Base-by-base conservation (phyloP, 2,329 filamentous ascomycete species). In the Exophiala mesophila region DNA sequence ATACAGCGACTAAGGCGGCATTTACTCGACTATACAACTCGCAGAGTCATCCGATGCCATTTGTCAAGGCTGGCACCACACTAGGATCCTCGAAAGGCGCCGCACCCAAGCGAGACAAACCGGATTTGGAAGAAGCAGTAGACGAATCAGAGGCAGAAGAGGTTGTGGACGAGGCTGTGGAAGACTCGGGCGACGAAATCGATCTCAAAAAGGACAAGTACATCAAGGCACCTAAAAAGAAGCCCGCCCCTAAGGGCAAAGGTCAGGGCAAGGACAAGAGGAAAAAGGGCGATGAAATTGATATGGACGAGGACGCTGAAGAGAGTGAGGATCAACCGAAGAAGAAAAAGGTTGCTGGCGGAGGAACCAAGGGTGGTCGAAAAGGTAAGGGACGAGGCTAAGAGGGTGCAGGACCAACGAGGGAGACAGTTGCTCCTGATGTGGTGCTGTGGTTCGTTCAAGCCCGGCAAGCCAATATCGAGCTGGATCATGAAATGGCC, bases 141-240 rank as follows among this genome's bases (percentile, higher is more conserved):
- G 89, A 97, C 36, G 90, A 94, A 55, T 88, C 88, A 4, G 53
- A 55, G 30, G 90, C 94, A 33, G 78, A 79, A 31, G 80, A 81
- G 23, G 68, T 71, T 19, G 66, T 78, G 19, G 41, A 41, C 23
- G 71, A 69, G 10, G 76, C 68, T 2, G 77, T 80, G 30, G 78
- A 74, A 1, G 82, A 82, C 1, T 84, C 86, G 3, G 83, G 85
- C 0, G 83, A 87, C 9, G 85, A 88, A 39, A 69, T 81, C n/a
- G 88, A 94, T 60, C 63, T 97, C 38, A 88, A 84, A 59, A 94
- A 90, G 61, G 92, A 98, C 66, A 97, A 96, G 65, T 96, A 94
- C 59, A 89, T 97, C 62, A 94, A 92, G 64, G 77, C 84, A 60
- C 87, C 90, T 9, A 96, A 95, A 73, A 80, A 78, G 52, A 88